These are phyloP conservation scores for Pulicaria dysenterica DNA, from an alignment of 129 eudicot genomes.

Conservation along the genomic window DNA sequence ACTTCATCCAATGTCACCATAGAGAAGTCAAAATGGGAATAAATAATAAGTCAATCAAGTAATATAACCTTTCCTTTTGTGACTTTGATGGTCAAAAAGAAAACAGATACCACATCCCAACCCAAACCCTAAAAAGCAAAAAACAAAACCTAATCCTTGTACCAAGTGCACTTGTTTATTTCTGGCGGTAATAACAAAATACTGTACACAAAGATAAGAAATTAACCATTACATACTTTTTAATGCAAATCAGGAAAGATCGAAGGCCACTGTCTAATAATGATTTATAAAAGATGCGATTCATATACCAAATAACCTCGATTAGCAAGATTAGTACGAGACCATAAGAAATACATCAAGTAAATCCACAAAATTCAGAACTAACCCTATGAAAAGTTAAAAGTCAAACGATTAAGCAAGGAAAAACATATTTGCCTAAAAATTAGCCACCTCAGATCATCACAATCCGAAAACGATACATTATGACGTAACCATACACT, in stretches of 20 bases:
- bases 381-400: conserved; percentile 21
- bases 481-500: conserved; percentile 4
- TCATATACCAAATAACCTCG: conserved; percentile 23
- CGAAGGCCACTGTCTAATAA: conserved; percentile 18
- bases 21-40: neutral
- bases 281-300: neutral
- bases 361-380: conserved; percentile 14
- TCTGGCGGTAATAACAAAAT: neutral
- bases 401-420: conserved; percentile 31
- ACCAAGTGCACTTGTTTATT: neutral
- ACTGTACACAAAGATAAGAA: conserved; percentile 8
- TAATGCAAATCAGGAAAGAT: conserved; percentile 21
- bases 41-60: neutral
- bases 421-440: conserved; percentile 20
- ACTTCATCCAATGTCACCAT: neutral
- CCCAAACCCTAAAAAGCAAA: conserved; percentile 26
- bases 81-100: neutral
- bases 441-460: conserved; percentile 15
- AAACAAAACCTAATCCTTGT: neutral
- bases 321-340: neutral
- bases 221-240: neutral
- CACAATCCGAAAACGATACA: conserved; percentile 16
- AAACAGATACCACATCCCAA: conserved; percentile 20
- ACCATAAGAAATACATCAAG: neutral
- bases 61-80: conserved; percentile 4